Percentiles rank a stretch among this genome's conserved stretches.
phyloP scores from a whole-genome alignment of 1,284 basidiomycete genomes.

The Cryptococcus wingfieldii region DNA sequence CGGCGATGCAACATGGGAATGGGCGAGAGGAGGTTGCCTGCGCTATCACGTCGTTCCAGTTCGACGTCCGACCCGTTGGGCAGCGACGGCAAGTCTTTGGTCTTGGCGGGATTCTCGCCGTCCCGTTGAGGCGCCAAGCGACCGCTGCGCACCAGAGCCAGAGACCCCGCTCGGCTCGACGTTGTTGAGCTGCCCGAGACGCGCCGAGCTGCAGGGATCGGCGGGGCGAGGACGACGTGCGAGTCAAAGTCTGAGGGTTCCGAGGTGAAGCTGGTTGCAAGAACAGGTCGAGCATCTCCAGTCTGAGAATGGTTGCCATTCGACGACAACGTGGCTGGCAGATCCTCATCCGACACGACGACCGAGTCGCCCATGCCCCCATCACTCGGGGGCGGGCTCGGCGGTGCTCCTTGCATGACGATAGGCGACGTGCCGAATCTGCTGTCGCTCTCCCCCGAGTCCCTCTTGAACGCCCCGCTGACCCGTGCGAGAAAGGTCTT shows the following conservation, averaged over 20 bases:
- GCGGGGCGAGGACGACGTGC: conserved; percentile 8
- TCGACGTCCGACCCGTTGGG: conserved; percentile 1
- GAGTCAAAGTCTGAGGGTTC: conserved; percentile 15
- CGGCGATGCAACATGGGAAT: conserved; percentile 18
- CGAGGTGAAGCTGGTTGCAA: conserved; percentile 24
- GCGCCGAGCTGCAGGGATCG: conserved; percentile 10
- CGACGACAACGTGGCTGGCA: too few species aligned
- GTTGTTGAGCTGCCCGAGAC: conserved; percentile 23
- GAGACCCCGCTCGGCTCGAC: conserved; percentile 36
- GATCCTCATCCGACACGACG: conserved; percentile 1
- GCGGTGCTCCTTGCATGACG: conserved; percentile 43
- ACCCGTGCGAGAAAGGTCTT: conserved; percentile 31
- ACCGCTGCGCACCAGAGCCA: conserved; percentile 37
- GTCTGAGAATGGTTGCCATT: background rate
- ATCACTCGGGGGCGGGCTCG: conserved; percentile 44
- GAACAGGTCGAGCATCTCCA: background rate
- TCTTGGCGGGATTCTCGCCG: conserved; percentile 1
- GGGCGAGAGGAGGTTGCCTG: conserved; percentile 2
- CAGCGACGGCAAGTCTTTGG: conserved; percentile 17
- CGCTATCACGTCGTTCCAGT: conserved; percentile 7
- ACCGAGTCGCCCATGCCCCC: conserved; percentile 13
- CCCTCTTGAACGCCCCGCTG: conserved; percentile 29
- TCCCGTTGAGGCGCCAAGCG: conserved; percentile 22
- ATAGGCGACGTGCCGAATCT: conserved; percentile 8
- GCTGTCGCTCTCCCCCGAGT: background rate